Evolutionary conservation across 2,329 filamentous ascomycete species (phyloP).

Genomic region (Cladosporium sp.): DNA sequence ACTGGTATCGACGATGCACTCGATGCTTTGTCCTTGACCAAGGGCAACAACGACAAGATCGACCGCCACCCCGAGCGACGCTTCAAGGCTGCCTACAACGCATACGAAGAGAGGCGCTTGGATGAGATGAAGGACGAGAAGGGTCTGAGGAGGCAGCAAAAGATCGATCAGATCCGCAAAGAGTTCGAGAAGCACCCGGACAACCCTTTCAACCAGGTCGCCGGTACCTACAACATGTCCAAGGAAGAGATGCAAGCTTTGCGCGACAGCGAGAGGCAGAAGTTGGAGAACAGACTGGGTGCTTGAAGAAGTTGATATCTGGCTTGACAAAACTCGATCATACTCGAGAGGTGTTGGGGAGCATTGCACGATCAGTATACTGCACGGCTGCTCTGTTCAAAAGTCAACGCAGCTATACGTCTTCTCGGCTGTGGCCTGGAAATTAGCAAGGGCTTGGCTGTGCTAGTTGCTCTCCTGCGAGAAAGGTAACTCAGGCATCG

Average conservation of each 20-base stretch:
- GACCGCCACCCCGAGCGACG: slow-evolving; percentile 85
- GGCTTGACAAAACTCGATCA: background rate
- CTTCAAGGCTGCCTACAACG: slow-evolving; percentile 79
- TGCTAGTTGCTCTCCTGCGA: background rate
- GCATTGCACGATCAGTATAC: background rate
- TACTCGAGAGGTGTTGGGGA: background rate
- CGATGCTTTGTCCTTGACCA: slow-evolving; percentile 71
- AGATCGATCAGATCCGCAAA: slow-evolving; percentile 76
- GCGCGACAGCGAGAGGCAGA: slow-evolving; percentile 39
- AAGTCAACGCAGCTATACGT: background rate
- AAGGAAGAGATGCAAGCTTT: slow-evolving; percentile 71
- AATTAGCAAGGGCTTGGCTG: background rate
- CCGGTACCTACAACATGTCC: slow-evolving; percentile 69
- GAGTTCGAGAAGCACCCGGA: slow-evolving; percentile 94
- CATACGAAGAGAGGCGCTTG: slow-evolving; percentile 75
- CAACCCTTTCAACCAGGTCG: slow-evolving; percentile 90
- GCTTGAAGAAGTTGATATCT: slow-evolving; percentile 15
- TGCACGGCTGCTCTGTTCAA: background rate
- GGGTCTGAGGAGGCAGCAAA: slow-evolving; percentile 76
- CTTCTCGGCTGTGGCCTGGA: background rate
- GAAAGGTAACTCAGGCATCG: background rate
- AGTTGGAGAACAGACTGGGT: slow-evolving; percentile 25
- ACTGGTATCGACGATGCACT: slow-evolving; percentile 90
- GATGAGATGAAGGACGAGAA: slow-evolving; percentile 83
- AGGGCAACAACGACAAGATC: slow-evolving; percentile 61